Conservation (phyloP, 495 filamentous ascomycete species). For the Aspergillus bertholletiae region DNA sequence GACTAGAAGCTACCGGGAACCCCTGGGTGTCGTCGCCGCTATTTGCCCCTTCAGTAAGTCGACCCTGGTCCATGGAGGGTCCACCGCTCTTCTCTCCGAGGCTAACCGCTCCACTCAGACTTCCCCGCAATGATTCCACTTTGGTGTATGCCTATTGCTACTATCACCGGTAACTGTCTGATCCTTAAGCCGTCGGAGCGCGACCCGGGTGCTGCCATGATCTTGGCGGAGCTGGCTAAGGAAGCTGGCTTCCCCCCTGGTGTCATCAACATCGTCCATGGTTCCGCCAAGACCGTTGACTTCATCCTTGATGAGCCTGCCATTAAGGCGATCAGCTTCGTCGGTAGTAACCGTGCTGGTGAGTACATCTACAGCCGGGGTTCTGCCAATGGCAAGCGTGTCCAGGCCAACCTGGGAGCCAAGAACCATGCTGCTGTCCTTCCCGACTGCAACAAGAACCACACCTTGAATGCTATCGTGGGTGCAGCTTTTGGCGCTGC, state of each 20-base stretch:
- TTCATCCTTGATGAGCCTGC: slow-evolving; percentile 95
- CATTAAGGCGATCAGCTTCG: slow-evolving; percentile 98
- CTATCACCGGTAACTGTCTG: slow-evolving; percentile 89
- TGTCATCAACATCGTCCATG: slow-evolving; percentile 94
- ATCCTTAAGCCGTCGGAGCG: slow-evolving; percentile 97
- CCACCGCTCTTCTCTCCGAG: neutral
- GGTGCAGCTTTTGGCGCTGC: slow-evolving; percentile 96
- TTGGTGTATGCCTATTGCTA: slow-evolving; percentile 95
- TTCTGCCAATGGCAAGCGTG: slow-evolving; percentile 85
- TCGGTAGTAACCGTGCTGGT: slow-evolving; percentile 93
- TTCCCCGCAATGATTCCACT: slow-evolving; percentile 99
- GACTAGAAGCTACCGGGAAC: slow-evolving; percentile 88
- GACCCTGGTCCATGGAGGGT: neutral
- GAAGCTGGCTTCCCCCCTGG: slow-evolving; percentile 93
- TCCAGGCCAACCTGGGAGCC: slow-evolving; percentile 97
- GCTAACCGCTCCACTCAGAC: slow-evolving; percentile 50
- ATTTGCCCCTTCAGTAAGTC: slow-evolving; percentile 96
- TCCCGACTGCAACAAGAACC: slow-evolving; percentile 86
- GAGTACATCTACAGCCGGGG: slow-evolving; percentile 93
- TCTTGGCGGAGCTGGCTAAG: slow-evolving; percentile 85
- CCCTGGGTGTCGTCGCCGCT: slow-evolving; percentile 88
- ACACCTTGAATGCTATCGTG: slow-evolving; percentile 80
- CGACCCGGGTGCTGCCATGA: slow-evolving; percentile 97
- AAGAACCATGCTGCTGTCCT: slow-evolving; percentile 98
- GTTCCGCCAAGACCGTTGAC: slow-evolving; percentile 85